Percentiles rank a stretch among this genome's conserved stretches.
Evolutionary conservation across 1,139 yeast genomes (phyloP).

Genomic region (Blastobotrys niveus): DNA sequence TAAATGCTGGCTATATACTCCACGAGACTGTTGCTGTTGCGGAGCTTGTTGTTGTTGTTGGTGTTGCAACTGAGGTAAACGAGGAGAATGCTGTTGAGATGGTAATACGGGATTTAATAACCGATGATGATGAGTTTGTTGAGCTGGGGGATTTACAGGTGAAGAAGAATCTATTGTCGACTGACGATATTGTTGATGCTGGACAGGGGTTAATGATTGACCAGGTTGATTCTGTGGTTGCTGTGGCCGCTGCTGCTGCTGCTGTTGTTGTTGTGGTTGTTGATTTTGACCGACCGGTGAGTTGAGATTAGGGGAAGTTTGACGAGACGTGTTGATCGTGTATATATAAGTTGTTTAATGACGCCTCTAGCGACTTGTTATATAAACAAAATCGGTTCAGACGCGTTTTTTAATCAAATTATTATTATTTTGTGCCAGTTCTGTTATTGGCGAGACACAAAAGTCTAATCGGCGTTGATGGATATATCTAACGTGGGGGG

Average conservation of each 20-base stretch:
- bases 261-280: constrained; percentile 3
- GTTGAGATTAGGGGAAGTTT: constrained; percentile 1
- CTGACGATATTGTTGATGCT: background rate
- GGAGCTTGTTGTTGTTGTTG: background rate
- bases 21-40: background rate
- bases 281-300: constrained; percentile 8
- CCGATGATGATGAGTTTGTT: background rate
- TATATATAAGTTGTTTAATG: no score
- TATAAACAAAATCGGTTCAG: no score
- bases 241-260: background rate
- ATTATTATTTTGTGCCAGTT: no score
- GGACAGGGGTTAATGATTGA: background rate
- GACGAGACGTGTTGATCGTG: constrained; percentile 8
- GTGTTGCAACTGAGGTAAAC: no score
- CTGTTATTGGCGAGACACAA: no score
- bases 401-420: no score
- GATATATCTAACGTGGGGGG: no score
- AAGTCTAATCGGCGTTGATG: no score
- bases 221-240: background rate
- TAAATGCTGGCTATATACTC: no score
- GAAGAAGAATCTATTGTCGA: no score
- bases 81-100: background rate
- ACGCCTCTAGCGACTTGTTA: no score
- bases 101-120: no score
- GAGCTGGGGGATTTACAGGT: background rate